phyloP scores from a whole-genome alignment of 768 basidiomycete species.

The Boletus rubropictus region DNA sequence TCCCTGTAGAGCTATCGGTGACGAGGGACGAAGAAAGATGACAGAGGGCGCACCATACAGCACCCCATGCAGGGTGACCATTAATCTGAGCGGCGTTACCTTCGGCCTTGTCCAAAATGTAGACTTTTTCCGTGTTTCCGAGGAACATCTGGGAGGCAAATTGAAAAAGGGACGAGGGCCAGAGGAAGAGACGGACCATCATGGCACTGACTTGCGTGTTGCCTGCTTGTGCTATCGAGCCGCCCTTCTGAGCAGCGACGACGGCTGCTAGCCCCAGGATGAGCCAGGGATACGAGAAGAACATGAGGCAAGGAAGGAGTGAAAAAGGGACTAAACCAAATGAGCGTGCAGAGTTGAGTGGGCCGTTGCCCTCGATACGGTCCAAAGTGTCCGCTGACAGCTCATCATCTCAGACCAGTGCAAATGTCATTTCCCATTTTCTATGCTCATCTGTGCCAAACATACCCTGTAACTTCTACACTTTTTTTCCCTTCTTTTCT shows the following conservation, averaged over 20 bases:
- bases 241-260: conserved; percentile 23
- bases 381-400: background rate
- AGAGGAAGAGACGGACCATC: conserved; percentile 39
- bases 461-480: too few relatives aligned
- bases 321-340: conserved; percentile 1
- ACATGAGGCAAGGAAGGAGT: conserved; percentile 21
- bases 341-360: conserved; percentile 10
- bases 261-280: conserved; percentile 40
- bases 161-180: background rate
- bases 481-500: too few relatives aligned
- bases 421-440: too few relatives aligned
- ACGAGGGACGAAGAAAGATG: background rate
- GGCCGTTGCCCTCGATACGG: background rate
- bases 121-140: conserved; percentile 74
- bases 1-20: conserved; percentile 15
- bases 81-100: conserved; percentile 61
- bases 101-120: conserved; percentile 90
- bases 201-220: conserved; percentile 44
- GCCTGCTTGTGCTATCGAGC: conserved; percentile 23
- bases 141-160: conserved; percentile 58
- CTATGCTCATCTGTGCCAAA: too few relatives aligned
- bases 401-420: conserved; percentile 1
- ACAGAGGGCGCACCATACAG: conserved; percentile 46
- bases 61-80: conserved; percentile 70
- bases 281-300: conserved; percentile 35